Conservation (phyloP, 768 basidiomycete species). For the Suillus paluster region DNA sequence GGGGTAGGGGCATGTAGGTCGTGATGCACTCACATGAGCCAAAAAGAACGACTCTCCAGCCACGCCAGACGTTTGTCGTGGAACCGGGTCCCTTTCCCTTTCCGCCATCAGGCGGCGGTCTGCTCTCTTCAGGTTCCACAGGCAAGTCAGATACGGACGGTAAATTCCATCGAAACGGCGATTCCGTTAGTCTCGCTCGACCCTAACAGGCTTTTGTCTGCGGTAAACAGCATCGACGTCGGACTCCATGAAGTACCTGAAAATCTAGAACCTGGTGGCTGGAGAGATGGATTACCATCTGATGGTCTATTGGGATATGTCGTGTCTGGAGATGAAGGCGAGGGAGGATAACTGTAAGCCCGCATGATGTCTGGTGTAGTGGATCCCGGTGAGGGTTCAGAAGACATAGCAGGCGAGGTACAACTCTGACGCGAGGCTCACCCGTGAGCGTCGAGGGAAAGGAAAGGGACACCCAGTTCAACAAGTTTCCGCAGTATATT, state of each 20-base stretch:
- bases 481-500: not conserved
- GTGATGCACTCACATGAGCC: constrained; percentile 55
- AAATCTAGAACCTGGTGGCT: constrained; percentile 25
- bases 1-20: not conserved
- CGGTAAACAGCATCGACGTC: constrained; percentile 26
- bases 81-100: constrained; percentile 8
- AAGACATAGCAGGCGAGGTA: constrained; percentile 9
- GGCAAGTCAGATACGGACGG: constrained; percentile 27
- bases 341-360: constrained; percentile 23
- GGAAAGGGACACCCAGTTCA: constrained; percentile 7
- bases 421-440: constrained; percentile 4
- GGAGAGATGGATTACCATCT: not conserved
- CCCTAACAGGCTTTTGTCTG: constrained; percentile 11
- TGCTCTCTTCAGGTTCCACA: constrained; percentile 9
- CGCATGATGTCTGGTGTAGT: constrained; percentile 33
- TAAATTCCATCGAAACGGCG: constrained; percentile 36
- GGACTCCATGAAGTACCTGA: constrained; percentile 29
- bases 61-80: constrained; percentile 40
- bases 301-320: not conserved
- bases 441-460: constrained; percentile 13
- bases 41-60: constrained; percentile 58
- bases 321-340: constrained; percentile 8
- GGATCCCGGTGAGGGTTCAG: constrained; percentile 29
- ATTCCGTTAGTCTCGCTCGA: constrained; percentile 29
- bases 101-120: constrained; percentile 1